phyloP scores from a whole-genome alignment of 768 basidiomycete genomes.

The Lyophyllum semitale region DNA sequence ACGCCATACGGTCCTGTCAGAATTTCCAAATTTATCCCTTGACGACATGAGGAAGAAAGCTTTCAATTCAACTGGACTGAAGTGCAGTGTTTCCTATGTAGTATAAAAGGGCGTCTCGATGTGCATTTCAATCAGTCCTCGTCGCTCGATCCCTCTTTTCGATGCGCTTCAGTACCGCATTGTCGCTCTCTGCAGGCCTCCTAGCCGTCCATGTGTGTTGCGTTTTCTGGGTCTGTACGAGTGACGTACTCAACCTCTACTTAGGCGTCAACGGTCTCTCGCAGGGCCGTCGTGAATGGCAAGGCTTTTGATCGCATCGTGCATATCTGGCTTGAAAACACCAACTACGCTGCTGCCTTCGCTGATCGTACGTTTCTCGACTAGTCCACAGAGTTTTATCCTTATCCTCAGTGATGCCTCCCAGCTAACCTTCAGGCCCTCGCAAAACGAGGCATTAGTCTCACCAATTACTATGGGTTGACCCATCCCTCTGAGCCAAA shows the following conservation, averaged over 20 bases:
- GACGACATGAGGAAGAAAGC: no score
- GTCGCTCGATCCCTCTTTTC: not conserved
- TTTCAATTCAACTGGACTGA: not conserved
- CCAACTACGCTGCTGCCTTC: slow-evolving; percentile 41
- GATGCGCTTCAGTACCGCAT: not conserved
- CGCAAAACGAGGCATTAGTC: slow-evolving; percentile 49
- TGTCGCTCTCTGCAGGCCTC: not conserved
- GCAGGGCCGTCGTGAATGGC: slow-evolving; percentile 20
- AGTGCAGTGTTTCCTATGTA: not conserved
- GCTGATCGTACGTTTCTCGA: slow-evolving; percentile 20
- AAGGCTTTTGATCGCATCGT: slow-evolving; percentile 32
- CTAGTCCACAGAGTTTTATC: slow-evolving; percentile 3
- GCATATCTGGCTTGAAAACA: slow-evolving; percentile 65
- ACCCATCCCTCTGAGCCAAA: slow-evolving; percentile 69
- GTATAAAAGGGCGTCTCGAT: not conserved
- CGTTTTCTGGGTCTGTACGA: not conserved
- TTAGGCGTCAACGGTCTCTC: not conserved
- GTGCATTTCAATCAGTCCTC: no score
- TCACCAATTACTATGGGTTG: slow-evolving; percentile 47
- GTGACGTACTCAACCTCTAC: not conserved
- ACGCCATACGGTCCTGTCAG: no score
- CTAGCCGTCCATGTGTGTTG: not conserved
- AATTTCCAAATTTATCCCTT: not conserved
- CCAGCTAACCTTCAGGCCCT: slow-evolving; percentile 34
- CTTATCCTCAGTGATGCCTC: not conserved